Percentiles rank a stretch among this genome's conserved stretches.
phyloP scores from a whole-genome alignment of 116 monocot species.

The Zostera marina region DNA sequence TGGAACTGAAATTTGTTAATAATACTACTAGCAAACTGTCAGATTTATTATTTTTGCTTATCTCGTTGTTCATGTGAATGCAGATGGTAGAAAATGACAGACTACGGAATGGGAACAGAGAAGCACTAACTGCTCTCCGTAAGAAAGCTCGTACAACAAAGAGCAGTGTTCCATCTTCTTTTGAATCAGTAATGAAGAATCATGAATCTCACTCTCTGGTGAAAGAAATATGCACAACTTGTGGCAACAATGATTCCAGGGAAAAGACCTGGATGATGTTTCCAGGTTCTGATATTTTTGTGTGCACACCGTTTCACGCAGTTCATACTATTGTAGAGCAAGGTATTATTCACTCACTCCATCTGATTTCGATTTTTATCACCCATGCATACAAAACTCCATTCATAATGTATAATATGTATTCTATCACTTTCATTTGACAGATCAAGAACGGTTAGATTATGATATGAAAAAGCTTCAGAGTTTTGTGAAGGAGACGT shows the following conservation, averaged over 20 bases:
- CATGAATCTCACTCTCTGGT: conserved; percentile 34
- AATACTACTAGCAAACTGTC: no score
- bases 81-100: conserved; percentile 91
- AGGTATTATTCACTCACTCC: conserved; percentile 25
- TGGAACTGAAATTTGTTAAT: not conserved
- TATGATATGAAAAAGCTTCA: conserved; percentile 61
- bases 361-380: not conserved
- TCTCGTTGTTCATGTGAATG: not conserved
- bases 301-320: conserved; percentile 73
- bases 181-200: conserved; percentile 66
- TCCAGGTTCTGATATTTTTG: conserved; percentile 83
- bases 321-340: conserved; percentile 64
- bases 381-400: not conserved
- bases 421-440: not conserved
- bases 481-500: conserved; percentile 71
- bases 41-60: not conserved
- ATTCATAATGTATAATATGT: not conserved
- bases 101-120: conserved; percentile 67
- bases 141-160: conserved; percentile 74
- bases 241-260: conserved; percentile 65
- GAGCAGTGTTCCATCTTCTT: conserved; percentile 74
- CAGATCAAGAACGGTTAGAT: conserved; percentile 70
- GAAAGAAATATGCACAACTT: conserved; percentile 80
- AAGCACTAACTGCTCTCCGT: conserved; percentile 83
- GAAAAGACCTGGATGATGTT: conserved; percentile 83